phyloP scores from a whole-genome alignment of 2,329 filamentous ascomycete genomes.

The Claviceps arundinis region DNA sequence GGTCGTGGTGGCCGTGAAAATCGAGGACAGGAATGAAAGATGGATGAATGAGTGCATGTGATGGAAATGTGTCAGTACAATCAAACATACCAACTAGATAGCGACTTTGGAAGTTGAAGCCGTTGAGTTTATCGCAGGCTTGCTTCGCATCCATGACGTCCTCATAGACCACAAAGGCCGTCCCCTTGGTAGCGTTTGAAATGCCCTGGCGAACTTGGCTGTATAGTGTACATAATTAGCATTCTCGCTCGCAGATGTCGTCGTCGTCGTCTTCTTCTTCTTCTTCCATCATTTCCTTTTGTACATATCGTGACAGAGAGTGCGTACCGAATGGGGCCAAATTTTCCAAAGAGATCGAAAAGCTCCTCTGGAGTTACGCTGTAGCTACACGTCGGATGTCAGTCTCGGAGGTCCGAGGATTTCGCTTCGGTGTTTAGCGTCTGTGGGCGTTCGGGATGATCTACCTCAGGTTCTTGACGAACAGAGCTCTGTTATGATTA shows the following conservation, averaged over 20 bases:
- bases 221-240: constrained; percentile 10
- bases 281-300: neutral
- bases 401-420: neutral
- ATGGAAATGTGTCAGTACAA: neutral
- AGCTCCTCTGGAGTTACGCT: constrained; percentile 97
- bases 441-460: neutral
- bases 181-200: constrained; percentile 93
- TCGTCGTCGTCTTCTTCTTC: neutral
- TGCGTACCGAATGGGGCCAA: constrained; percentile 80
- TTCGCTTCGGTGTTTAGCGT: neutral
- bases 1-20: neutral
- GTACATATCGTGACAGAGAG: constrained; percentile 1
- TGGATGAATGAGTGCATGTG: constrained; percentile 4
- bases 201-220: constrained; percentile 99
- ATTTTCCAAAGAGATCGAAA: constrained; percentile 97
- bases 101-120: constrained; percentile 99
- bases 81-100: constrained; percentile 77
- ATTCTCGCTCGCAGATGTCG: constrained; percentile 1
- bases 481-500: constrained; percentile 65
- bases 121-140: constrained; percentile 98
- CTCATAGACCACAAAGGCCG: constrained; percentile 97
- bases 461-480: constrained; percentile 98
- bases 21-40: neutral
- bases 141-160: constrained; percentile 98
- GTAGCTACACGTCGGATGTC: constrained; percentile 51